Conservation (phyloP, 2,329 filamentous ascomycete species). For the Fusarium lyarnte region DNA sequence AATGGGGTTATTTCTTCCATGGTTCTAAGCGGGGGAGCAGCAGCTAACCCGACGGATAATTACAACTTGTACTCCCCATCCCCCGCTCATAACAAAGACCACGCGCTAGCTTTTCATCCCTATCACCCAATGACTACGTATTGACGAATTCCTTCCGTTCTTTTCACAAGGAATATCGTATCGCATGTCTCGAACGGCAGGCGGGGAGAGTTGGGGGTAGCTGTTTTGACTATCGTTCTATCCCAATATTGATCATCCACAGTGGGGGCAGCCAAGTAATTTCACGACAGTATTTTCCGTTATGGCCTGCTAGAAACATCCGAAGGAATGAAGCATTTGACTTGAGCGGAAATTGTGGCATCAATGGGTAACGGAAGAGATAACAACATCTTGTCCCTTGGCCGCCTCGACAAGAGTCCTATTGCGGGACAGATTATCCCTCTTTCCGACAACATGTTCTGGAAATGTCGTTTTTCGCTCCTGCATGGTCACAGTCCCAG, state of each 20-base stretch:
- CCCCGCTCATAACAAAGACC: neutral
- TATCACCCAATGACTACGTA: too few species aligned
- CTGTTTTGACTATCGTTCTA: fast-evolving
- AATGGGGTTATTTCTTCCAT: neutral
- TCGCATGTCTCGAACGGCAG: neutral
- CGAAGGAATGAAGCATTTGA: neutral
- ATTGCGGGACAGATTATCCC: too few species aligned
- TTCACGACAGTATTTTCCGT: too few species aligned
- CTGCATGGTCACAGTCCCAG: too few species aligned
- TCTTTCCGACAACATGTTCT: too few species aligned
- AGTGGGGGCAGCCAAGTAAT: too few species aligned
- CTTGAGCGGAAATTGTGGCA: too few species aligned
- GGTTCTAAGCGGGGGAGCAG: neutral
- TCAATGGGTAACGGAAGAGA: neutral
- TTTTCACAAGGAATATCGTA: neutral
- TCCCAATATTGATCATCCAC: neutral
- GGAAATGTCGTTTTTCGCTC: too few species aligned
- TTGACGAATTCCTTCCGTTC: neutral
- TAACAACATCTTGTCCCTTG: neutral
- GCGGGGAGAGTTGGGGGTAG: neutral
- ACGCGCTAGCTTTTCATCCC: neutral
- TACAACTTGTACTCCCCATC: neutral
- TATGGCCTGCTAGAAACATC: too few species aligned
- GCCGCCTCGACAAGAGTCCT: too few species aligned
- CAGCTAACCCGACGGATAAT: neutral